Evolutionary conservation across 2,329 filamentous ascomycete species (phyloP).

Genomic region (Colletotrichum orbiculare): DNA sequence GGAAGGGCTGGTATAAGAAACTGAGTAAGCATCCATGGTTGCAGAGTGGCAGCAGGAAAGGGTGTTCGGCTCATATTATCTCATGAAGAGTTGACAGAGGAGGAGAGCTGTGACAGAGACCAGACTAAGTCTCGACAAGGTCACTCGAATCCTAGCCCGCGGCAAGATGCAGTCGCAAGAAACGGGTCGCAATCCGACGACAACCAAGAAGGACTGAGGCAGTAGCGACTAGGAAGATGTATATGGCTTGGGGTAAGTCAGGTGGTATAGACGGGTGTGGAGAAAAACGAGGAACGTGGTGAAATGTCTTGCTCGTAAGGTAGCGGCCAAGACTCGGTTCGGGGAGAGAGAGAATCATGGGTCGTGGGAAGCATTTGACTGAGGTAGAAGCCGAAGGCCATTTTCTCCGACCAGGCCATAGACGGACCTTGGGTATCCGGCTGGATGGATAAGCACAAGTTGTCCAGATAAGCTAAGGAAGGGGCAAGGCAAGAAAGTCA

Average conservation of each 20-base stretch:
- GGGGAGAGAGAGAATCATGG: constrained; percentile 22
- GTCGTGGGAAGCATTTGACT: constrained; percentile 3
- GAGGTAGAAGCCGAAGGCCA: constrained; percentile 10
- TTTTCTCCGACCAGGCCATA: neutral
- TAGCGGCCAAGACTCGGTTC: constrained; percentile 24
- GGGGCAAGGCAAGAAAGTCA: constrained; percentile 2
- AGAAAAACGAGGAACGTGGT: constrained; percentile 24
- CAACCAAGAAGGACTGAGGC: constrained; percentile 22
- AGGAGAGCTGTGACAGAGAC: constrained; percentile 2
- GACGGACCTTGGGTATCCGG: constrained; percentile 3
- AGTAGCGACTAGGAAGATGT: constrained; percentile 1
- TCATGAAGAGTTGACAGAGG: constrained; percentile 7
- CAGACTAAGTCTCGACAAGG: constrained; percentile 25
- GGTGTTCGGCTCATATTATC: neutral
- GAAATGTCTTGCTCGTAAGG: constrained; percentile 22
- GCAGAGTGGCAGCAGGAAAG: constrained; percentile 4
- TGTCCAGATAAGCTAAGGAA: constrained; percentile 28
- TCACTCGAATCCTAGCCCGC: constrained; percentile 11
- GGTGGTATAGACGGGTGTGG: constrained; percentile 20
- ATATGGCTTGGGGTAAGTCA: constrained; percentile 14
- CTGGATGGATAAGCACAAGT: constrained; percentile 22
- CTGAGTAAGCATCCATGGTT: constrained; percentile 63
- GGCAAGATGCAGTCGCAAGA: constrained; percentile 17
- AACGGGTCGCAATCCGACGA: neutral
- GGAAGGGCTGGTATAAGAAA: constrained; percentile 58